Percentiles rank a stretch among this genome's conserved stretches.
These are phyloP conservation scores for Guillardia theta DNA, from an alignment of 78 protist species.

Conservation along the genomic window DNA sequence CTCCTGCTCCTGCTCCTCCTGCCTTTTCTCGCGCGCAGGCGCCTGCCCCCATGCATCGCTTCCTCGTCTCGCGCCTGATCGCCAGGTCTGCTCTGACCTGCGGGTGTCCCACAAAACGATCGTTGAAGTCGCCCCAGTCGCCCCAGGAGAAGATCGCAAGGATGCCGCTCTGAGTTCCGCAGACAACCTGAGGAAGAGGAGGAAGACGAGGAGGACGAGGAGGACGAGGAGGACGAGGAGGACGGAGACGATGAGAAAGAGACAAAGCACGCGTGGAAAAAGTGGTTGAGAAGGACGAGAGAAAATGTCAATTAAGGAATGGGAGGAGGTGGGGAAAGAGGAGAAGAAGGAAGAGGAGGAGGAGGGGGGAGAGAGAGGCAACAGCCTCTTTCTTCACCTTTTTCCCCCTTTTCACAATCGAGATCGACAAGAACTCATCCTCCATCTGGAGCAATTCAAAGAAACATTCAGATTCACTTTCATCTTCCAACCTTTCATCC, in stretches of 20 bases:
- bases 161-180: slow-evolving; percentile 58
- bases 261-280: not conserved
- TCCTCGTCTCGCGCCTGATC: too few relatives aligned
- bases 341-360: not conserved
- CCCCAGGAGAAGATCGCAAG: slow-evolving; percentile 58
- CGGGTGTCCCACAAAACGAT: slow-evolving; percentile 61
- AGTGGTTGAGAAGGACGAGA: not conserved
- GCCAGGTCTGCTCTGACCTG: too few relatives aligned
- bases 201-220: not conserved
- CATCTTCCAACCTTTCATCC: too few relatives aligned
- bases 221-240: not conserved
- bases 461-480: too few relatives aligned
- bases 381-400: too few relatives aligned
- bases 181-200: slow-evolving; percentile 33
- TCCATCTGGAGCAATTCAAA: too few relatives aligned
- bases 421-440: slow-evolving; percentile 62
- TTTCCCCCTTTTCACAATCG: not conserved
- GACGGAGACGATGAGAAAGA: not conserved
- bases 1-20: too few relatives aligned
- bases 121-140: slow-evolving; percentile 54
- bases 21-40: too few relatives aligned
- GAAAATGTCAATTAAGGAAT: not conserved
- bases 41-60: too few relatives aligned
- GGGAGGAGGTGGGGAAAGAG: not conserved
- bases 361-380: not conserved